Conservation (phyloP, 176 grass and related monocot species). For the Bromus sterilis region DNA sequence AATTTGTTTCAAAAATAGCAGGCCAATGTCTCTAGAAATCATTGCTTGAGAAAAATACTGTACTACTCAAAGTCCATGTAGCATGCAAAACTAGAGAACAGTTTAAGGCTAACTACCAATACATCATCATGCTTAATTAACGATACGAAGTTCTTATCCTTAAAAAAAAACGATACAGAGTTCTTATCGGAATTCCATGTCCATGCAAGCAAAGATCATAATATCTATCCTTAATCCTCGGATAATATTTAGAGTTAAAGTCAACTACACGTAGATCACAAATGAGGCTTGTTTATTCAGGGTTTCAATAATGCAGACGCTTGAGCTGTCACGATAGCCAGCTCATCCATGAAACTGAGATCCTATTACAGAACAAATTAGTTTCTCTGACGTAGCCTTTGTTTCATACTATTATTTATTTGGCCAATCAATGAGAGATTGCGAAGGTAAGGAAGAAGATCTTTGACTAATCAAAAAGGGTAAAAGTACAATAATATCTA, state of each 20-base stretch:
- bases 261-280: constrained; percentile 5
- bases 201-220: neutral
- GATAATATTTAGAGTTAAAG: neutral
- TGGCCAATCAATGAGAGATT: neutral
- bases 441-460: neutral
- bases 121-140: neutral
- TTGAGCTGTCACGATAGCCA: neutral
- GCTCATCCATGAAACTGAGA: neutral
- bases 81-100: neutral
- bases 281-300: neutral
- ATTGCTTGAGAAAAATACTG: neutral
- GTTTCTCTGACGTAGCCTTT: neutral
- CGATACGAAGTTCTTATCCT: neutral
- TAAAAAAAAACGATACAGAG: no score
- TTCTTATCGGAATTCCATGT: neutral
- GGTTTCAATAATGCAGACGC: neutral
- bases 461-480: constrained; percentile 4
- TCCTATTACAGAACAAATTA: neutral
- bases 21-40: neutral
- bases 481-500: neutral
- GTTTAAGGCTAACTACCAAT: neutral
- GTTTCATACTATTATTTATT: constrained; percentile 6
- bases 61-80: neutral
- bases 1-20: neutral
- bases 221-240: neutral